phyloP scores from a whole-genome alignment of 139 green algal species.

The Auxenochlorella protothecoides region DNA sequence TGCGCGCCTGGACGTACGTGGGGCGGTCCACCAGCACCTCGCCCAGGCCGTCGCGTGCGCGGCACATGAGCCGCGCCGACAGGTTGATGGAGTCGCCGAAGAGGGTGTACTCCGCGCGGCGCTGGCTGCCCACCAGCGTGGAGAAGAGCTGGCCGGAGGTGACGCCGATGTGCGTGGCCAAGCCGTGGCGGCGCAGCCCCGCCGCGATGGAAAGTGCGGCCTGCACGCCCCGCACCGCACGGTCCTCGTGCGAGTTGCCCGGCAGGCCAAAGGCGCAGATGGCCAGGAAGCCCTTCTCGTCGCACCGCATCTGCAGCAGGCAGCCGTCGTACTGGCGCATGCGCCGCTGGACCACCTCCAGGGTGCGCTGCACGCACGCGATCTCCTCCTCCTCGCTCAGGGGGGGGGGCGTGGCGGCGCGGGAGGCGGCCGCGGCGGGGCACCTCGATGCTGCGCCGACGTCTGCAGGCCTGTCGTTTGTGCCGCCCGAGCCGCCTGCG shows the following conservation, averaged over 20 bases:
- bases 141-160: constrained; percentile 74
- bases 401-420: too few species aligned
- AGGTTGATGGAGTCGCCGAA: constrained; percentile 82
- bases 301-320: constrained; percentile 69
- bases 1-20: background rate
- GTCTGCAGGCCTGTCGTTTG: background rate
- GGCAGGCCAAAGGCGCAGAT: constrained; percentile 76
- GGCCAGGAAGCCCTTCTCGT: constrained; percentile 81
- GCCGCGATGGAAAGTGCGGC: constrained; percentile 30
- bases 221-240: constrained; percentile 37
- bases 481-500: too few species aligned
- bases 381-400: background rate
- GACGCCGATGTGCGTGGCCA: constrained; percentile 38
- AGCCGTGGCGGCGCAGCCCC: constrained; percentile 1
- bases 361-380: constrained; percentile 44
- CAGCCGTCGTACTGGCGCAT: constrained; percentile 58
- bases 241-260: constrained; percentile 57
- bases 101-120: constrained; percentile 73
- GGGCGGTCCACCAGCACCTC: background rate
- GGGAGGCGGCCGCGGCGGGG: background rate
- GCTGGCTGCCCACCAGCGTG: constrained; percentile 57
- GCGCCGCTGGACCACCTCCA: constrained; percentile 48
- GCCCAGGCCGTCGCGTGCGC: background rate
- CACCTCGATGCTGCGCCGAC: background rate
- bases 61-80: constrained; percentile 60